Conservation (phyloP, 1,284 basidiomycete species). For the Gomphus bonarii region DNA sequence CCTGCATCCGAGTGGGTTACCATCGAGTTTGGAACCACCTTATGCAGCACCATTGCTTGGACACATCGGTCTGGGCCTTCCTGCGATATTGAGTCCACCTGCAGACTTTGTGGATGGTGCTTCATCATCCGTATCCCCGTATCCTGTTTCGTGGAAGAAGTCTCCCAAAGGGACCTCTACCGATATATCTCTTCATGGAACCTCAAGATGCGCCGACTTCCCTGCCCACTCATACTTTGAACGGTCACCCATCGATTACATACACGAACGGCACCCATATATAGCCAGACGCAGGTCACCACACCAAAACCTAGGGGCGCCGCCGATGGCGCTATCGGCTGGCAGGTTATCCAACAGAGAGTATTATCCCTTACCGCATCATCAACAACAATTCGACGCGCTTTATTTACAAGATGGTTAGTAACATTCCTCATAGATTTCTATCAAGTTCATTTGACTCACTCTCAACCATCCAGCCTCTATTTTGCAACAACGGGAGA, state of each 20-base stretch:
- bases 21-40: not conserved
- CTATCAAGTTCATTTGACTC: not conserved
- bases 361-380: conserved; percentile 7
- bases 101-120: not conserved
- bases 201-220: too few relatives aligned
- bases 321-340: not conserved
- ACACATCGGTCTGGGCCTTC: not conserved
- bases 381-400: conserved; percentile 6
- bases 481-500: conserved; percentile 1
- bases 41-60: not conserved
- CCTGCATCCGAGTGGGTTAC: too few relatives aligned
- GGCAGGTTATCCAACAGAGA: conserved; percentile 4
- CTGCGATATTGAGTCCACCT: not conserved
- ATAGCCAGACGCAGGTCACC: not conserved
- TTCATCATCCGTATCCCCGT: not conserved
- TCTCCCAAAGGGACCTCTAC: too few relatives aligned
- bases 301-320: not conserved
- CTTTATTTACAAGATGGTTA: not conserved
- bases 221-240: not conserved
- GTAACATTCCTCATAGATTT: not conserved
- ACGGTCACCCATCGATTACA: not conserved
- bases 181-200: too few relatives aligned
- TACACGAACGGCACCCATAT: not conserved
- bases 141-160: not conserved
- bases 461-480: not conserved